Evolutionary conservation across 495 filamentous ascomycete genomes (phyloP).

Genomic region (Podospora tetraspora): DNA sequence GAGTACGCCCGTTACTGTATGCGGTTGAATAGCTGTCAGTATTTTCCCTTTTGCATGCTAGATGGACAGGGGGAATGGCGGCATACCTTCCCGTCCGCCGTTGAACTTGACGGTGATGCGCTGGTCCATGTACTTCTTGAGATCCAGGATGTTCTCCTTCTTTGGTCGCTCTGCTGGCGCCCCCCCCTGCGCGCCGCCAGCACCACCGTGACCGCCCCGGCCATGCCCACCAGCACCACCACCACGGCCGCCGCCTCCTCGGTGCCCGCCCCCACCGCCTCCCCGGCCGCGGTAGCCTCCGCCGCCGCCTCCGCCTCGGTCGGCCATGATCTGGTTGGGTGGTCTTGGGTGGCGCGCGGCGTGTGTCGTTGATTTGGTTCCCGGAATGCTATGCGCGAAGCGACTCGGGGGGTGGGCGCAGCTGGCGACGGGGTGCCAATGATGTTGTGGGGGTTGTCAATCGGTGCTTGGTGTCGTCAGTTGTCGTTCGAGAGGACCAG

Average conservation of each 20-base stretch:
- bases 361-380: background rate
- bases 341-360: background rate
- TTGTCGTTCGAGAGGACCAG: background rate
- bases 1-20: slow-evolving; percentile 71
- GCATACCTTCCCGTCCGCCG: slow-evolving; percentile 83
- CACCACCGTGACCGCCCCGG: slow-evolving; percentile 33
- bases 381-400: background rate
- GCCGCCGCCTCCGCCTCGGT: slow-evolving; percentile 38
- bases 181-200: slow-evolving; percentile 26
- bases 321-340: slow-evolving; percentile 39
- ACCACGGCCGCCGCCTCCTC: slow-evolving; percentile 41
- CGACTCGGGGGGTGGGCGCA: background rate
- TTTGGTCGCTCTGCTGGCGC: slow-evolving; percentile 63
- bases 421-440: background rate
- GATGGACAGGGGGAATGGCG: background rate
- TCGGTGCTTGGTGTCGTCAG: background rate
- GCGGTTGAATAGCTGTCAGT: background rate
- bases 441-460: background rate
- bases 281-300: slow-evolving; percentile 47
- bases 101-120: slow-evolving; percentile 92
- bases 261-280: slow-evolving; percentile 34
- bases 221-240: slow-evolving; percentile 47
- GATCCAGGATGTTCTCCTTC: slow-evolving; percentile 96
- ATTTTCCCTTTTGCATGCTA: background rate
- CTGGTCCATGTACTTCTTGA: slow-evolving; percentile 95